Percentiles rank a stretch among this genome's conserved stretches.
Conservation (phyloP, 768 basidiomycete species). For the Podaxis sp. region DNA sequence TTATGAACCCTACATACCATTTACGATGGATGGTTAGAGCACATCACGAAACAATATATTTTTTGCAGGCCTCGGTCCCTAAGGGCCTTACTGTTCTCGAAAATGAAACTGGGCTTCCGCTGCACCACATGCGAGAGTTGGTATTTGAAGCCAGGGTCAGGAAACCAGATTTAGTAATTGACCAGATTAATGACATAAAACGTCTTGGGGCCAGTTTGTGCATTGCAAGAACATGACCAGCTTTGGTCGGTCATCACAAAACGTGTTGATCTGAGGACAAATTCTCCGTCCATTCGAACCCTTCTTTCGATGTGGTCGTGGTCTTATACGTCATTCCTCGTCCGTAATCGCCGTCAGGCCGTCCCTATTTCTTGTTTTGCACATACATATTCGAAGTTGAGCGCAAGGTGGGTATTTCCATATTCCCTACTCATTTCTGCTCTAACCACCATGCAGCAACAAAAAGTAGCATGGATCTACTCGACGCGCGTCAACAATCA, state of each 20-base stretch:
- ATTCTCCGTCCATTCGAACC: not conserved
- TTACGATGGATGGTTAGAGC: not conserved
- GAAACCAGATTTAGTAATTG: not conserved
- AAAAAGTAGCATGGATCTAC: not conserved
- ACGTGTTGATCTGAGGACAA: not conserved
- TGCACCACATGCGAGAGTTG: not conserved
- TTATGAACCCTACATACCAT: not conserved
- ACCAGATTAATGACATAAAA: slow-evolving; percentile 1
- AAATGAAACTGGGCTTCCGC: not conserved
- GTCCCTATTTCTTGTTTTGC: not conserved
- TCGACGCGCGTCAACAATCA: slow-evolving; percentile 1
- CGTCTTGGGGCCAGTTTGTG: not conserved
- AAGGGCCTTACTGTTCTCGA: no score
- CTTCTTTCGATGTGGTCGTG: not conserved
- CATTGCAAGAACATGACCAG: not conserved
- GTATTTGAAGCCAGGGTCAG: not conserved
- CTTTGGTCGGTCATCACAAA: not conserved
- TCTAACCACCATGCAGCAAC: not conserved
- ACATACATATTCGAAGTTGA: not conserved
- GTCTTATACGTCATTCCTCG: slow-evolving; percentile 6
- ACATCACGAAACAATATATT: not conserved
- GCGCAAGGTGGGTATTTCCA: not conserved
- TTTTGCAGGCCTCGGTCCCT: not conserved
- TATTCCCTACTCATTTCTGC: not conserved
- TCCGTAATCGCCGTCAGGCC: not conserved